A percentile compares a stretch with the other conserved stretches of the same genome.
phyloP scores from a whole-genome alignment of 140 eudicot genomes.

The Cichorium intybus region DNA sequence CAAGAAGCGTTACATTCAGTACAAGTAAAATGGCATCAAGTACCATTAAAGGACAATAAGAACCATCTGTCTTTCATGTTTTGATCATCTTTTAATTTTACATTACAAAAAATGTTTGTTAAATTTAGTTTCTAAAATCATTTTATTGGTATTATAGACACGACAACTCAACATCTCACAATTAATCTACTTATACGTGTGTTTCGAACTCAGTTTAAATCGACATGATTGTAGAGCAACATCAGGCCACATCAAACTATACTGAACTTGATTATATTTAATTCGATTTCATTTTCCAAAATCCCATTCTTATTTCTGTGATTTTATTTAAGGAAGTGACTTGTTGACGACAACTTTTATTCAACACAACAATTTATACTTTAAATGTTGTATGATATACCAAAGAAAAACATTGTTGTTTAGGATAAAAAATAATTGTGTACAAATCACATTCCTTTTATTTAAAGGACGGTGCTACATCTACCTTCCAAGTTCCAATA shows the following conservation, averaged over 20 bases:
- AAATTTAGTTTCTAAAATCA: not conserved
- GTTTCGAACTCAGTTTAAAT: not conserved
- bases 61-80: not conserved
- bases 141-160: not conserved
- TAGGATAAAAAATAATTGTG: too few species aligned
- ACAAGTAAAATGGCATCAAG: not conserved
- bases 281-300: too few species aligned
- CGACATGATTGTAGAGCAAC: not conserved
- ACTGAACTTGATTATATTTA: not conserved
- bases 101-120: not conserved
- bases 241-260: not conserved
- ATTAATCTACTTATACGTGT: not conserved
- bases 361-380: too few species aligned
- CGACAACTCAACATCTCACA: not conserved
- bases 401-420: too few species aligned
- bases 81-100: not conserved
- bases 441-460: too few species aligned
- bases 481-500: too few species aligned
- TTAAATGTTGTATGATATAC: too few species aligned
- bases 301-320: too few species aligned
- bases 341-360: too few species aligned
- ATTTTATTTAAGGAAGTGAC: too few species aligned
- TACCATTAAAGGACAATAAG: not conserved
- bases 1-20: not conserved
- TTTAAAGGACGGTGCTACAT: too few species aligned